phyloP scores from a whole-genome alignment of 768 basidiomycete genomes.

The Amanita molliuscula region DNA sequence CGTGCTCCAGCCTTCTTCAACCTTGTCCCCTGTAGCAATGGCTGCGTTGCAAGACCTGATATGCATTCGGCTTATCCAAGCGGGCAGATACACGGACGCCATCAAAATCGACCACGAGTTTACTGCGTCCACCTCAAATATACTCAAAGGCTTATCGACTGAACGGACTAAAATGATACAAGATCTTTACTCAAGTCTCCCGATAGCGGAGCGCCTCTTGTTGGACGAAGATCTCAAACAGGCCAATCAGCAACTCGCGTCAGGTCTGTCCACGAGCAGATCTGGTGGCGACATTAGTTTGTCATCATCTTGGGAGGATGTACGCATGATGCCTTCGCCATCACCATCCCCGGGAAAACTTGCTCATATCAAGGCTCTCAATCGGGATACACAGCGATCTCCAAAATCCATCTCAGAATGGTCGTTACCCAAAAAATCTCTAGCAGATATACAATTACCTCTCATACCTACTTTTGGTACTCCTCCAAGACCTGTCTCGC shows the following conservation, averaged over 20 bases:
- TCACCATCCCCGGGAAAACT: slow-evolving; percentile 12
- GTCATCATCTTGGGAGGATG: slow-evolving; percentile 60
- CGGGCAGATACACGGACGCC: slow-evolving; percentile 60
- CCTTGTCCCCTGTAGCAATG: slow-evolving; percentile 36
- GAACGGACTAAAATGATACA: slow-evolving; percentile 64
- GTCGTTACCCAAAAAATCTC: slow-evolving; percentile 14
- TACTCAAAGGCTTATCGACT: slow-evolving; percentile 28
- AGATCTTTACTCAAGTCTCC: slow-evolving; percentile 55
- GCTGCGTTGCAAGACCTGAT: slow-evolving; percentile 68
- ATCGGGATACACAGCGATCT: slow-evolving; percentile 15
- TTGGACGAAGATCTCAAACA: slow-evolving; percentile 50
- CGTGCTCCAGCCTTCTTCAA: slow-evolving; percentile 44
- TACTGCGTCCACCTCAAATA: slow-evolving; percentile 28
- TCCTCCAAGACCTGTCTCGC: slow-evolving; percentile 13
- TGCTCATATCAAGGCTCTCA: slow-evolving; percentile 14
- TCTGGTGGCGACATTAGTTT: slow-evolving; percentile 21
- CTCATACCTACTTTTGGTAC: slow-evolving; percentile 12
- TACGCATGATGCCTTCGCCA: slow-evolving; percentile 20
- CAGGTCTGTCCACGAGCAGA: slow-evolving; percentile 3
- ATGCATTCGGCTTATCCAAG: slow-evolving; percentile 67
- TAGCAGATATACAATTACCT: slow-evolving; percentile 13
- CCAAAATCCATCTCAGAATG: slow-evolving; percentile 17
- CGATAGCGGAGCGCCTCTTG: slow-evolving; percentile 50
- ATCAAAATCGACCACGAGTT: slow-evolving; percentile 67
- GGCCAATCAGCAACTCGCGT: slow-evolving; percentile 8